Percentiles rank a stretch among this genome's conserved stretches.
These are phyloP conservation scores for Aureobasidium sp. DNA, from an alignment of 2,329 filamentous ascomycete genomes.

Conservation along the genomic window DNA sequence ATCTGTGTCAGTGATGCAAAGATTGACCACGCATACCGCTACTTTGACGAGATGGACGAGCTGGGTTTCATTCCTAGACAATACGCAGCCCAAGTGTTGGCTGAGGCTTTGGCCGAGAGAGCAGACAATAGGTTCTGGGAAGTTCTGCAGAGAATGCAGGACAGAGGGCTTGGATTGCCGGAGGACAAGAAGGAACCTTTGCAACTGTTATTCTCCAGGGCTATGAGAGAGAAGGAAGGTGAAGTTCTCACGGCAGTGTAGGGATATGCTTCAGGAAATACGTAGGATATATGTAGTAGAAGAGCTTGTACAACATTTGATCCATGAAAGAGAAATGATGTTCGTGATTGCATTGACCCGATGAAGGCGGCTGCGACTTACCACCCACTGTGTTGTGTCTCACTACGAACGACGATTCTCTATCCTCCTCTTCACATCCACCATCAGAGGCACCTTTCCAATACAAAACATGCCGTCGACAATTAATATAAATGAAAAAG, in stretches of 20 bases:
- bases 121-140: slow-evolving; percentile 30
- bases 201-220: not conserved
- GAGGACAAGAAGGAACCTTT: not conserved
- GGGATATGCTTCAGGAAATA: not conserved
- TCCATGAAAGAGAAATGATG: not conserved
- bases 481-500: not conserved
- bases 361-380: not conserved
- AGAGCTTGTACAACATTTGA: not conserved
- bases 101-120: slow-evolving; percentile 21
- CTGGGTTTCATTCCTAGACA: slow-evolving; percentile 26
- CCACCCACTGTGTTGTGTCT: not conserved
- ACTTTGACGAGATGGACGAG: slow-evolving; percentile 30
- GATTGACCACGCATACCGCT: slow-evolving; percentile 27
- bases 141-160: slow-evolving; percentile 27
- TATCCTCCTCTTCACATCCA: not conserved
- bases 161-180: slow-evolving; percentile 8
- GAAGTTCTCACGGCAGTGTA: not conserved
- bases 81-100: slow-evolving; percentile 14
- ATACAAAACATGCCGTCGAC: not conserved
- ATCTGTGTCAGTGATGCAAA: slow-evolving; percentile 39
- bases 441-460: not conserved
- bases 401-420: not conserved
- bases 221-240: not conserved
- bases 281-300: not conserved
- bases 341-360: not conserved